Conservation (phyloP, 2,329 filamentous ascomycete species). For the Phialophora tarda region DNA sequence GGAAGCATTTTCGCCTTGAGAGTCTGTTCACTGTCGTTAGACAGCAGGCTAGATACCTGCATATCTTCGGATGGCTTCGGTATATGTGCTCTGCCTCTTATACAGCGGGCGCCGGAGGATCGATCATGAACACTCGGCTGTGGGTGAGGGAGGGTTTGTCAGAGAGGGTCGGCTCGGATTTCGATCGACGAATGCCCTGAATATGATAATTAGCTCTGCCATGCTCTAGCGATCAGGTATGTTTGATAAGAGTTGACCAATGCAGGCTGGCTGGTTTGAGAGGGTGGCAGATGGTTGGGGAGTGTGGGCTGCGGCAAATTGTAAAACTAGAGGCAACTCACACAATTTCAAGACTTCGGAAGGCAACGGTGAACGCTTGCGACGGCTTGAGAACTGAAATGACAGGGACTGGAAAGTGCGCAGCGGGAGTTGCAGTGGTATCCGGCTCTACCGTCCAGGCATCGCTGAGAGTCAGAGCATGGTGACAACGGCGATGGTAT, state of each 20-base stretch:
- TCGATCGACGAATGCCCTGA: not conserved
- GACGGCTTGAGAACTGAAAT: constrained; percentile 35
- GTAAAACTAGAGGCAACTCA: constrained; percentile 42
- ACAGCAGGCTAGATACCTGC: constrained; percentile 38
- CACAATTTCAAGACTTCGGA: constrained; percentile 32
- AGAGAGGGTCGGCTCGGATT: not conserved
- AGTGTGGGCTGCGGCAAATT: constrained; percentile 28
- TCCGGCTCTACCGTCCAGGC: constrained; percentile 37
- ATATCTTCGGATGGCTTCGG: constrained; percentile 45
- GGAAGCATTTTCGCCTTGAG: constrained; percentile 47
- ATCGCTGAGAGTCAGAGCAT: constrained; percentile 37
- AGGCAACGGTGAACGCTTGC: constrained; percentile 38
- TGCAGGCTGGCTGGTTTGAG: not conserved
- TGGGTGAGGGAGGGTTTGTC: constrained; percentile 3
- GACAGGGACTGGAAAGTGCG: constrained; percentile 28
- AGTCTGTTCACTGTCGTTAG: constrained; percentile 34
- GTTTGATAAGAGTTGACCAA: not conserved
- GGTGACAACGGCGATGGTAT: constrained; percentile 37
- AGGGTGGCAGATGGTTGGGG: constrained; percentile 18
- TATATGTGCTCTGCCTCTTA: constrained; percentile 32
- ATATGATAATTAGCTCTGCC: constrained; percentile 16
- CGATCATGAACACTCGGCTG: constrained; percentile 10
- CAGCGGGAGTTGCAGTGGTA: constrained; percentile 33
- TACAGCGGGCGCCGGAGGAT: not conserved
- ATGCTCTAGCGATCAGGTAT: not conserved